Base-by-base conservation (phyloP, 805 yeast species). In the Monosporozyma servazzii region DNA sequence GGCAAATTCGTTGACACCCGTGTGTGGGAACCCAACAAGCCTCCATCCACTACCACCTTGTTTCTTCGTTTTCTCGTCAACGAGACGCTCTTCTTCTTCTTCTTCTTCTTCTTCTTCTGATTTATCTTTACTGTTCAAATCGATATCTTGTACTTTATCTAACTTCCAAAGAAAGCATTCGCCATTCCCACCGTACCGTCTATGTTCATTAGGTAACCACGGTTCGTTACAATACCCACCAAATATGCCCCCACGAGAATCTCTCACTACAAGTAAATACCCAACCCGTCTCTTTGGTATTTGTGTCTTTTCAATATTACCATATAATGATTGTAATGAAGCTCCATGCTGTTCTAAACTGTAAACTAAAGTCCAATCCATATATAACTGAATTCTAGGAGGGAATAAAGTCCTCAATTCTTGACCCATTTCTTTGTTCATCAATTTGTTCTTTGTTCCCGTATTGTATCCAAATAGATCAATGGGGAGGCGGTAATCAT, bases 341-440 rank as follows among this genome's bases (percentile, higher is more conserved):
- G 95, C 83, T 0, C 99, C 99, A 64, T 89, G 87, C 66, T 88
- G 96, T 58, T 90, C 97, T 54, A 88, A 68, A n/a, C 93, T 84
- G 64, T 90, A 91, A 2, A 82, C 66, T 48, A 93, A 67, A 5
- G 75, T 68, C 99, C 98, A 93, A 5, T 77, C 76, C 39, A 84
- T 82, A 54, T 79, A 79, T 23, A 91, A 72, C 64, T 88, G 96
- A 40, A 86, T 71, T 46, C 97, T 73, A 4, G 87, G 76, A 0
- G 97, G 96, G 53, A 93, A 65, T 49, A 88, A 75, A 27, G 73
- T 71, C 45, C 96, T 74, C 36, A 91, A 75, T 50, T 88, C 88
- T 52, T 78, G 85, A 0, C 93, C 93, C 60, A 91, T 69, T 48
- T 79, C 85, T 0, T 58, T 48, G n/a, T 74, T 71, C 51, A 91